Percentiles rank a stretch among this genome's conserved stretches.
Evolutionary conservation across 257 asterid genomes (phyloP).

Genomic region (Lithospermum erythrorhizon): DNA sequence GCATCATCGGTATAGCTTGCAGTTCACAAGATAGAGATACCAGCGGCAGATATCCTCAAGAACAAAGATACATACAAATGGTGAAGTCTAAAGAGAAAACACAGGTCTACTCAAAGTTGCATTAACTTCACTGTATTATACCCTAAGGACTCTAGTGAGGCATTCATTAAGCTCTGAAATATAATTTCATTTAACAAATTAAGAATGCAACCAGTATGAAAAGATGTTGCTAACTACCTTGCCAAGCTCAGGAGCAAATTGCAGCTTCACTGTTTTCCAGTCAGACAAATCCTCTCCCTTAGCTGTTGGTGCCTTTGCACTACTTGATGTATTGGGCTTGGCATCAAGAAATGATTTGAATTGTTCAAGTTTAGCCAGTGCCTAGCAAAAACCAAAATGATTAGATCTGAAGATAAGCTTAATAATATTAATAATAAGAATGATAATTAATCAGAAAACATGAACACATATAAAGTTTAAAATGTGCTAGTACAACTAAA

Average conservation of each 20-base stretch:
- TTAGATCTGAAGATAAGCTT: constrained; percentile 5
- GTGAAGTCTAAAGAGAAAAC: no score
- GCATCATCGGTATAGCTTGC: not conserved
- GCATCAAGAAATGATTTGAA: constrained; percentile 48
- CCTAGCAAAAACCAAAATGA: constrained; percentile 28
- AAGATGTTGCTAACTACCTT: constrained; percentile 39
- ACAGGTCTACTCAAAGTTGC: no score
- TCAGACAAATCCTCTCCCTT: constrained; percentile 44
- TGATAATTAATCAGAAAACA: no score
- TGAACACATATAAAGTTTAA: no score
- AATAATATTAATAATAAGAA: no score
- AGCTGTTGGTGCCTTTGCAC: constrained; percentile 25
- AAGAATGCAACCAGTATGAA: constrained; percentile 3
- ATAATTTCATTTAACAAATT: not conserved
- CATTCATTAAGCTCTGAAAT: not conserved
- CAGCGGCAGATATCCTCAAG: not conserved
- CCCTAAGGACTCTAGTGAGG: no score
- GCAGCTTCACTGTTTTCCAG: constrained; percentile 53
- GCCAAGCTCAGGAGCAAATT: constrained; percentile 66
- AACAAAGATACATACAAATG: no score
- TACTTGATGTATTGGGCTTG: constrained; percentile 28
- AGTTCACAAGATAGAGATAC: not conserved
- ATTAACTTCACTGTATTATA: no score
- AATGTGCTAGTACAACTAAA: not conserved
- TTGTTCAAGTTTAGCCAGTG: constrained; percentile 63